Conservation (phyloP, 2,329 filamentous ascomycete species). For the Aspergillus pseudotamarii region DNA sequence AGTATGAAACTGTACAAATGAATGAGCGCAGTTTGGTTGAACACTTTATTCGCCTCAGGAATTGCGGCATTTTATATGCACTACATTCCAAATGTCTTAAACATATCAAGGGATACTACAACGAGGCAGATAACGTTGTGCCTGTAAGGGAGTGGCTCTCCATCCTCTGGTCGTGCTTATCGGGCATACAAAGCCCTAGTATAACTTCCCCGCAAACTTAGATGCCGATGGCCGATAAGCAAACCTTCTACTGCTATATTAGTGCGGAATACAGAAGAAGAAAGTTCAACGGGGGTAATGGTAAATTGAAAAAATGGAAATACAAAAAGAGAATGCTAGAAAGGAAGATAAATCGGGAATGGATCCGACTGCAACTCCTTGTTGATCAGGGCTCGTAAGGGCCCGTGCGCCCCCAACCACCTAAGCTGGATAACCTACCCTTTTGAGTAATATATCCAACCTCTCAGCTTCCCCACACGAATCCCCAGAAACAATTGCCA, state of each 20-base stretch:
- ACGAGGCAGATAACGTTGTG: neutral
- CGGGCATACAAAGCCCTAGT: neutral
- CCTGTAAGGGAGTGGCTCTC: neutral
- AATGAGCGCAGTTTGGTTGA: neutral
- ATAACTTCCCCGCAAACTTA: neutral
- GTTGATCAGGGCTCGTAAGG: no score
- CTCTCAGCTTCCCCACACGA: neutral
- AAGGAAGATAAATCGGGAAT: neutral
- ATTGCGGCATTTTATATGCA: neutral
- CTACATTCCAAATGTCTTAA: neutral
- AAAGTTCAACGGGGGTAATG: neutral
- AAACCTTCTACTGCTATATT: neutral
- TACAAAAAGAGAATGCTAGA: neutral
- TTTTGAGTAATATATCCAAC: neutral
- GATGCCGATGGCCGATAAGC: neutral
- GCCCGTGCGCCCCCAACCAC: neutral
- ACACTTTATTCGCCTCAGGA: neutral
- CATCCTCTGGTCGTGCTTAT: neutral
- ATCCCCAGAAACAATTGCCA: no score
- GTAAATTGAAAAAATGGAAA: neutral
- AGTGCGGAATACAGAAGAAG: neutral
- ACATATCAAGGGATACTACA: neutral
- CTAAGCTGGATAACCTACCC: neutral
- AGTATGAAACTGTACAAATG: neutral
- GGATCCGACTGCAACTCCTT: no score